Conservation (phyloP, 495 filamentous ascomycete genomes). For the Penicillium egyptiacum region DNA sequence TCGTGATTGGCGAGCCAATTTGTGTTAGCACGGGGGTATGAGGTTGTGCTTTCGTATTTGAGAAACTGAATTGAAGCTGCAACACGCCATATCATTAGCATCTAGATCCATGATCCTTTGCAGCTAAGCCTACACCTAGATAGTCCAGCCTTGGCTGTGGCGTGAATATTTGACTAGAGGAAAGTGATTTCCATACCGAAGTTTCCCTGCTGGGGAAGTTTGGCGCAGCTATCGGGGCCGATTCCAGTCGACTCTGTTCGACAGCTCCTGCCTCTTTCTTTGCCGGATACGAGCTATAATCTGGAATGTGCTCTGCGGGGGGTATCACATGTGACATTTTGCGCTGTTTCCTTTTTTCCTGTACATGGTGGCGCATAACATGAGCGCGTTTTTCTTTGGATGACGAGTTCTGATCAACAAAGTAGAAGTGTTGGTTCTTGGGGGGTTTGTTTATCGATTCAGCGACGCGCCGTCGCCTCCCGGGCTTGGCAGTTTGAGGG, state of each 20-base stretch:
- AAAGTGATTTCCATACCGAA: slow-evolving; percentile 23
- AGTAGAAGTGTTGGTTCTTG: slow-evolving; percentile 44
- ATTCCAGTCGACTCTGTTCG: slow-evolving; percentile 8
- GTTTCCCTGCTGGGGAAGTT: slow-evolving; percentile 13
- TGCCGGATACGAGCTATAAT: slow-evolving; percentile 25
- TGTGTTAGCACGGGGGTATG: slow-evolving; percentile 12
- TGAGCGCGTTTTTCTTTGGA: slow-evolving; percentile 49
- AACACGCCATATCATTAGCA: slow-evolving; percentile 5
- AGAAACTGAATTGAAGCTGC: slow-evolving; percentile 25
- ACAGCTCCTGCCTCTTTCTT: slow-evolving; percentile 19
- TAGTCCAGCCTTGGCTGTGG: background rate
- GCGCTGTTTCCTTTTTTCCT: slow-evolving; percentile 44
- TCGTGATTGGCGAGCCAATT: slow-evolving; percentile 28
- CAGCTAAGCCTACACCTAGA: background rate
- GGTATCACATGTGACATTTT: slow-evolving; percentile 25
- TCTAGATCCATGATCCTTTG: background rate
- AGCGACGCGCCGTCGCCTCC: slow-evolving; percentile 28
- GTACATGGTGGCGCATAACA: slow-evolving; percentile 53
- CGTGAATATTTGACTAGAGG: background rate
- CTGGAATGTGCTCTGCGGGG: slow-evolving; percentile 14
- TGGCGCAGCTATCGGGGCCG: background rate
- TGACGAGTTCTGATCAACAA: slow-evolving; percentile 46
- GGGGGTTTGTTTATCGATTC: slow-evolving; percentile 20
- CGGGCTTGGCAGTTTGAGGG: slow-evolving; percentile 22
- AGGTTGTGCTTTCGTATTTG: slow-evolving; percentile 16